Percentiles rank a stretch among this genome's conserved stretches.
These are phyloP conservation scores for Salisapilia sapeloensis DNA, from an alignment of 352 stramenopile species.

Conservation along the genomic window DNA sequence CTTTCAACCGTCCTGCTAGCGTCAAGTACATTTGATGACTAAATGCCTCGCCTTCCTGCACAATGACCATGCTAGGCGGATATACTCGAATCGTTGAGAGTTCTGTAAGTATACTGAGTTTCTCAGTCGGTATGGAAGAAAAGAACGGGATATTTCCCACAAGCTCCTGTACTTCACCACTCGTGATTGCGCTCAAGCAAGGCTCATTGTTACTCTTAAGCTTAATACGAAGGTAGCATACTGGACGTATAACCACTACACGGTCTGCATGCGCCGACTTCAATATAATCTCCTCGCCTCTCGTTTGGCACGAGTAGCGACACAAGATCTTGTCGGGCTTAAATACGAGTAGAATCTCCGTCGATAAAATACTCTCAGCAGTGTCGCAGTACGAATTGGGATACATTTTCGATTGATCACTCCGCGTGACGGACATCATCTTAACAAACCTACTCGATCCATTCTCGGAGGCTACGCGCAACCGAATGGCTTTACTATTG, in stretches of 20 bases:
- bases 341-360: too few species aligned
- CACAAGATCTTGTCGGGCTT: constrained; percentile 33
- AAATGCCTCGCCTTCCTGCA: constrained; percentile 58
- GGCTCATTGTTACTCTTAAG: constrained; percentile 6
- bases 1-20: constrained; percentile 35
- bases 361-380: too few species aligned
- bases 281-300: constrained; percentile 42
- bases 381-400: too few species aligned
- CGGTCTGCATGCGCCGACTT: constrained; percentile 31
- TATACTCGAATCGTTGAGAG: constrained; percentile 66
- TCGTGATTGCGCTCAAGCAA: constrained; percentile 45
- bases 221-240: constrained; percentile 17
- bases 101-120: constrained; percentile 42
- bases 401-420: not conserved
- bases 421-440: not conserved
- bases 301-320: constrained; percentile 35
- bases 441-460: not conserved
- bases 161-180: constrained; percentile 41
- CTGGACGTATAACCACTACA: constrained; percentile 20
- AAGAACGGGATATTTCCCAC: constrained; percentile 61
- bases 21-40: constrained; percentile 72
- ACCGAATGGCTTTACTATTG: constrained; percentile 16
- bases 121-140: constrained; percentile 28
- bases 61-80: constrained; percentile 43
- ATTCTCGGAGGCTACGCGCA: not conserved